Conservation (phyloP, 2,329 filamentous ascomycete species). For the Hirsutella thompsonii region DNA sequence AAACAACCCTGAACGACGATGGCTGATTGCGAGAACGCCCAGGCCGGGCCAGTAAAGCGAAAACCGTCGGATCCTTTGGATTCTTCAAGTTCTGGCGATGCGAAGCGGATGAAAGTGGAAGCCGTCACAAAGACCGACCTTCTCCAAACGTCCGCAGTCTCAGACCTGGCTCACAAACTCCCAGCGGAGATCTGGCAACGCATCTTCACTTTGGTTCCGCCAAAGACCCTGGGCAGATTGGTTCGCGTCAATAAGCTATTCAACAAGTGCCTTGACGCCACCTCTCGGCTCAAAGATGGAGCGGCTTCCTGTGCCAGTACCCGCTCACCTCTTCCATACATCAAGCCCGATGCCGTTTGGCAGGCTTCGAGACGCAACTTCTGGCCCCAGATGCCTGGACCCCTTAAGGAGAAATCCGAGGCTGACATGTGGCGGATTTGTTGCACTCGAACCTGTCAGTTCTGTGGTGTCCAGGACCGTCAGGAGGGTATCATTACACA, state of each 20-base stretch:
- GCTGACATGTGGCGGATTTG: constrained; percentile 65
- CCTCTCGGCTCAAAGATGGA: constrained; percentile 17
- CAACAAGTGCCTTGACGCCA: constrained; percentile 42
- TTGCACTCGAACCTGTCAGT: constrained; percentile 51
- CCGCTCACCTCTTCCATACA: constrained; percentile 9
- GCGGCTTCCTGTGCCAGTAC: constrained; percentile 5
- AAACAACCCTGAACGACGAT: not conserved
- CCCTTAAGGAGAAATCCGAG: constrained; percentile 52
- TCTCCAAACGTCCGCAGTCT: constrained; percentile 1
- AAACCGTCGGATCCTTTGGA: not conserved
- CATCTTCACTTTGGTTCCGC: constrained; percentile 54
- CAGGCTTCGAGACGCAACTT: constrained; percentile 51
- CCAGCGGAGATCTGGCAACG: constrained; percentile 57
- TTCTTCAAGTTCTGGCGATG: not conserved
- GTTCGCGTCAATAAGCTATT: constrained; percentile 57
- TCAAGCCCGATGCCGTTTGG: constrained; percentile 58
- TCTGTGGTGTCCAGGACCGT: constrained; percentile 38
- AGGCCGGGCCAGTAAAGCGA: constrained; percentile 1
- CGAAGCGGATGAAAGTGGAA: constrained; percentile 4
- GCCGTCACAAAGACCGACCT: not conserved
- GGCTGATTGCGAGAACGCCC: not conserved
- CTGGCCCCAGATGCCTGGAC: constrained; percentile 55
- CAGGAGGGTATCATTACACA: constrained; percentile 12
- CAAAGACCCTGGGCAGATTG: constrained; percentile 49
- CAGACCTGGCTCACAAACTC: constrained; percentile 18